phyloP scores from a whole-genome alignment of 2,329 filamentous ascomycete species.

The Venturia asperata region DNA sequence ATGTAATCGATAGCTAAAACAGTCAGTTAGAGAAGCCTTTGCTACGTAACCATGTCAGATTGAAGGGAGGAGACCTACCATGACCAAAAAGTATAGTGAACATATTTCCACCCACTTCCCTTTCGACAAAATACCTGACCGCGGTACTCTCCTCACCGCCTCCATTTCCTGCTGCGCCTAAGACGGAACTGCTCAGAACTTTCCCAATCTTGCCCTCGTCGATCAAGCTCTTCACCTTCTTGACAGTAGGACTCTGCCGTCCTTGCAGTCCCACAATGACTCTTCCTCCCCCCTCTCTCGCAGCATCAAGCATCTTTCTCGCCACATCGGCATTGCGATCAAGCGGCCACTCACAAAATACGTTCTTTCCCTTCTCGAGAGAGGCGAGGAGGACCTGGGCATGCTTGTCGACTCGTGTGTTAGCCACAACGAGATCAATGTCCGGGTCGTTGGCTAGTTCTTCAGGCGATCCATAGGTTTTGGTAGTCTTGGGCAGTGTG shows the following conservation, averaged over 20 bases:
- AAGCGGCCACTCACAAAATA: constrained; percentile 46
- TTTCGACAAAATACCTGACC: constrained; percentile 44
- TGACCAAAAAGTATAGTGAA: constrained; percentile 35
- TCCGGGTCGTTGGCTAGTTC: constrained; percentile 40
- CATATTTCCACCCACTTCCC: constrained; percentile 39
- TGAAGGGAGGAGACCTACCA: not conserved
- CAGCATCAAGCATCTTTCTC: constrained; percentile 38
- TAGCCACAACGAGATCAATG: constrained; percentile 43
- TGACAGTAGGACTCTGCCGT: constrained; percentile 34
- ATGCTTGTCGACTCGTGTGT: constrained; percentile 39
- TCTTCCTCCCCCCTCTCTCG: constrained; percentile 34
- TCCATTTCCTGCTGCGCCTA: constrained; percentile 23
- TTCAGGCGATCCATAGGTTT: constrained; percentile 39
- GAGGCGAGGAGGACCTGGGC: constrained; percentile 37
- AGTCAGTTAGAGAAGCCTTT: not conserved
- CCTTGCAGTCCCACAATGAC: constrained; percentile 46
- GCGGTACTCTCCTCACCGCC: constrained; percentile 22
- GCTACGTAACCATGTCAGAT: too few relatives aligned
- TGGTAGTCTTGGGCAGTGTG: constrained; percentile 33
- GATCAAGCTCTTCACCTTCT: constrained; percentile 39
- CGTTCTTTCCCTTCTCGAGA: constrained; percentile 41
- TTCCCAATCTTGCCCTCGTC: constrained; percentile 38
- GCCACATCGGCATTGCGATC: constrained; percentile 36
- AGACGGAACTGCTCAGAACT: constrained; percentile 33
- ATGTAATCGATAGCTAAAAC: constrained; percentile 39